Evolutionary conservation across 805 yeast genomes (phyloP), one percentile per base, ranked within the genome.

Genomic region (Teunomyces aglyptinius): DNA sequence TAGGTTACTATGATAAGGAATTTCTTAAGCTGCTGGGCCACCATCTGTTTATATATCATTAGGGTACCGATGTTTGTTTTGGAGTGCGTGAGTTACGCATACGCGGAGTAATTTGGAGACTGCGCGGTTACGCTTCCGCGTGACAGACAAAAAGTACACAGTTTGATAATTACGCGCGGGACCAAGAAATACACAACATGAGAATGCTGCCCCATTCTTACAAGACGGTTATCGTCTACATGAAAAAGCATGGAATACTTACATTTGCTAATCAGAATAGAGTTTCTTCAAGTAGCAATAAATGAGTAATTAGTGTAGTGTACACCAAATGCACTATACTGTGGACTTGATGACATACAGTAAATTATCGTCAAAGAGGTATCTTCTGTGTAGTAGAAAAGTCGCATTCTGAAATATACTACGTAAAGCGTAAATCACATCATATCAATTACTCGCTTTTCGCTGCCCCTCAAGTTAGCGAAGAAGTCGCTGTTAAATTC

Each of bases 1-100:
- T 45, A 15, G 31, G 34, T 28, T 33, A 38, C 40, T 13, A 42
- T 43, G 42, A 40, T 40, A 34, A 36, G 35, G 13, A 22, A 36
- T 12, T 38, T 24, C 12, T 3, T 11, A 36, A 20, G 15, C 26
- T 36, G 28, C 12, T 8, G 39, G 39, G 28, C 13, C 13, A 36
- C 24, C 39, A 22, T 36, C 27, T 36, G 39, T 22, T 36, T 36
- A 36, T 36, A 36, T 36, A 36, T 12, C 24, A 11, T 36, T 22
- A 13, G 39, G 39, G 27, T 13, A 13, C 33, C 33, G 16, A 38
- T 26, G 16, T 29, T 18, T 27, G 29, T 26, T 41, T 32, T 20
- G 34, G 28, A n/a, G 28, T 7, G 18, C 27, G 16, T 4, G 39
- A 36, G 16, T 36, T 36, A 36, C 39, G 16, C 39, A 36, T n/a